These are phyloP conservation scores for Chlorella sp. DNA, from an alignment of 139 green algal genomes.

Conservation along the genomic window DNA sequence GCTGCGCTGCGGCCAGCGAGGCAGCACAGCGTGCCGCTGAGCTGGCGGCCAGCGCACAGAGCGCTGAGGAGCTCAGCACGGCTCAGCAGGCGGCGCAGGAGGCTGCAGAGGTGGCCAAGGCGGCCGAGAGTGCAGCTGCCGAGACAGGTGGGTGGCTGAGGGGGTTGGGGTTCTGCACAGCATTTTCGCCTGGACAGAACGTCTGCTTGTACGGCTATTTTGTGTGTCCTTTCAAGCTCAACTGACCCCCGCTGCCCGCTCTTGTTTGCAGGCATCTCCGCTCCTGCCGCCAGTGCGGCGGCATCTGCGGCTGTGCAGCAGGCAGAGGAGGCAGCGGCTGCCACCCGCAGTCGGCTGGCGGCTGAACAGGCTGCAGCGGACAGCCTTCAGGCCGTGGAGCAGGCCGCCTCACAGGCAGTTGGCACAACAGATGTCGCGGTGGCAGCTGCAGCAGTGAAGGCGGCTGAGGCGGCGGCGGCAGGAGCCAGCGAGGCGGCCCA, in stretches of 20 bases:
- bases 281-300: neutral
- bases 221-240: no score
- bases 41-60: neutral
- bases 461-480: neutral
- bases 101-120: neutral
- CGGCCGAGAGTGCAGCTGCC: neutral
- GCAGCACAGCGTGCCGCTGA: neutral
- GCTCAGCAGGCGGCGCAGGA: neutral
- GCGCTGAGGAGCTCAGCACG: neutral
- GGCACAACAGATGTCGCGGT: neutral
- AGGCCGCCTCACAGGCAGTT: neutral
- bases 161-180: no score
- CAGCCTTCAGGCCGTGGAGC: neutral
- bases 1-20: neutral
- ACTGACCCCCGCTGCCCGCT: no score
- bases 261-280: no score
- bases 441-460: neutral
- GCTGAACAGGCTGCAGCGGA: neutral
- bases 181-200: no score
- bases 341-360: neutral
- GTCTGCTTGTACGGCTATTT: no score
- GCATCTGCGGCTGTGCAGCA: slow-evolving; percentile 2
- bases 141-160: neutral
- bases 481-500: neutral
- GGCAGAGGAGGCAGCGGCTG: neutral